Base-by-base conservation (phyloP, 202 grass and related monocot species). In the Setaria viridis region DNA sequence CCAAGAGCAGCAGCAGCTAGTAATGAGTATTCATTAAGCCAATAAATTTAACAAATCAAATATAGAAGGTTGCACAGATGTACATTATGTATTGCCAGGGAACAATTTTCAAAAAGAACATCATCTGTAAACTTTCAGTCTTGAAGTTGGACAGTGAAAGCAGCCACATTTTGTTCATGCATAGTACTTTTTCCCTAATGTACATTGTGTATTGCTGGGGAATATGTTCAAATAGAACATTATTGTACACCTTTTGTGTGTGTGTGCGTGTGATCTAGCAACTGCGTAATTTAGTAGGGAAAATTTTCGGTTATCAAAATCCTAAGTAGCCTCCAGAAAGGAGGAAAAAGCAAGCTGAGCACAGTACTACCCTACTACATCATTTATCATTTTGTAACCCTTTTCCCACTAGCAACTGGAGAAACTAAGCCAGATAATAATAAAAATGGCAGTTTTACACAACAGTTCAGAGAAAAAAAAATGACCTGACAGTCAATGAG, bases 11-110 rank as follows among this genome's bases (percentile, higher is more conserved):
- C 55, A 71, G 29, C 70, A 87, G 21, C 74, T 90, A 84, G 80
- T 84, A 77, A 76, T 91, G 50, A 84, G 35, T 57, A 41, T 87
- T 91, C 34, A 16, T 30, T 91, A 82, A 85, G 54, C 16, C 62
- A 65, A 74, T 48, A 14, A 62, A 72, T 63, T 56, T 85, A 75
- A 45, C 62, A 34, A 35, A 35, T 71, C 37, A 25, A 63, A 33
- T n/a, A 33, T 77, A 66, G 34, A 55, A 83, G 29, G 9, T 21
- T 67, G 46, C 21, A 77, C 48, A 59, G 49, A 76, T 74, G 67
- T 43, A 67, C 15, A 83, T 69, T 62, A 25, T 87, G 25, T 84
- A 56, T 76, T 33, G 17, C 30, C 13, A 37, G 78, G 54, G 62
- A 57, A 41, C 60, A 84, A 34, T 56, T n/a, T 56, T 80, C 35